Base-by-base conservation (phyloP, 2,329 filamentous ascomycete species). In the Nemania sp. region DNA sequence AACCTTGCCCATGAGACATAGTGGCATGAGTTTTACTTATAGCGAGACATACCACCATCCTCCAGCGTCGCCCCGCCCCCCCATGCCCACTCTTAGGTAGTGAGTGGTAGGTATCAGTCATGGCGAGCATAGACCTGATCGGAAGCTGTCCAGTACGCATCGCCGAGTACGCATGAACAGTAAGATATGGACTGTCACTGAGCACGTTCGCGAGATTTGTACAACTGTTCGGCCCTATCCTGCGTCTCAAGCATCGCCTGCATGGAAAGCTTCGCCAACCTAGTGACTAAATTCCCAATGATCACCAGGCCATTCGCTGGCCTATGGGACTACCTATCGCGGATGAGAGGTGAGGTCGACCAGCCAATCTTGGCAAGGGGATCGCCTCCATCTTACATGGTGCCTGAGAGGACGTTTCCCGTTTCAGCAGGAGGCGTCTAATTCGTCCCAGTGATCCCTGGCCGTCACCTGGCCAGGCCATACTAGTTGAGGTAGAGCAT, bases 161-260 rank as follows among this genome's bases (percentile, higher is more conserved):
- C 15, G 34, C 21, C 21, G 25, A 42, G 17, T 37, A 45, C 42
- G 50, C 54, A 62, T 40, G 40, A 50, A 58, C 37, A 52, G 39
- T 29, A 18, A 34, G 13, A 35, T 34, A n/a, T 45, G 13, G 51
- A 55, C 17, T n/a, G n/a, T n/a, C n/a, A n/a, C n/a, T 47, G 40
- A 34, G 43, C 55, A 59, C 32, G 47, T 42, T 52, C 55, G 29
- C 59, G 18, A 55, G n/a, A 52, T 25, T 48, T 49, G 39, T 29
- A n/a, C 49, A 40, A 39, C 39, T 56, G 47, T 46, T 62, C 59
- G 62, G 62, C 47, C 59, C 58, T 69, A 68, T 70, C 63, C 67
- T 64, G 67, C 65, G 63, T 66, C 60, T 67, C 60, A 59, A 55
- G 63, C 65, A 68, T 70, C 69, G 71, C 69, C 69, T 72, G 69